Evolutionary conservation across 176 grass and related monocot species (phyloP).

Genomic region (Miscanthus lutarioriparius): DNA sequence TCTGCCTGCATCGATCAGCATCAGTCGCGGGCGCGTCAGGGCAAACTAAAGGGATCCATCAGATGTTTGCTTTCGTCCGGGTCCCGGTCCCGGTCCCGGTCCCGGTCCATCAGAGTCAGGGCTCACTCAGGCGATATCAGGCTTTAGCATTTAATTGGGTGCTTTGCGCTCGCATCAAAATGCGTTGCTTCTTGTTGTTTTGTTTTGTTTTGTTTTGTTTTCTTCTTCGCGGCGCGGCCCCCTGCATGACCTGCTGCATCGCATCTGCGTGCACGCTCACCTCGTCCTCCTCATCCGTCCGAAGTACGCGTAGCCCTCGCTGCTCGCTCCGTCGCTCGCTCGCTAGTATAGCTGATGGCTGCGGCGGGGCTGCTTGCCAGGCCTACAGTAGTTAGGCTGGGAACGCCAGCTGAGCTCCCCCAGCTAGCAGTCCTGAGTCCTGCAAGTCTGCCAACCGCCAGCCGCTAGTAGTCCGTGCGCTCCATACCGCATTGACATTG

Average conservation of each 20-base stretch:
- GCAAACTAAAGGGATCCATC: constrained; percentile 23
- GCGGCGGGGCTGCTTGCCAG: no score
- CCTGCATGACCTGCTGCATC: not conserved
- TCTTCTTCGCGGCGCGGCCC: not conserved
- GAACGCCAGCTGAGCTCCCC: no score
- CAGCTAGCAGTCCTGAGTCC: not conserved
- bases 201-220: not conserved
- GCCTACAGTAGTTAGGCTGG: no score
- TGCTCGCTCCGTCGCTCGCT: no score
- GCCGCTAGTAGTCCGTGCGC: not conserved
- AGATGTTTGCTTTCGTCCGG: constrained; percentile 44
- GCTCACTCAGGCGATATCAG: not conserved
- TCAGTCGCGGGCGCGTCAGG: not conserved
- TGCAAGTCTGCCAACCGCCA: not conserved
- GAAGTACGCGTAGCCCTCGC: no score
- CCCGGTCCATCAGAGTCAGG: not conserved
- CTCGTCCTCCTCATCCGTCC: no score
- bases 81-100: constrained; percentile 6
- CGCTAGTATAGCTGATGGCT: no score
- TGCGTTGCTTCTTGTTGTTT: constrained; percentile 23
- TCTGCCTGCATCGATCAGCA: not conserved
- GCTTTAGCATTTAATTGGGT: constrained; percentile 2
- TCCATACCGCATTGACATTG: constrained; percentile 22
- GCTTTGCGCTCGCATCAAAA: constrained; percentile 51
- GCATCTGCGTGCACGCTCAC: no score